Evolutionary conservation across 306 rosid genomes (phyloP), one percentile per base, ranked within the genome.

Genomic region (Betula pendula): DNA sequence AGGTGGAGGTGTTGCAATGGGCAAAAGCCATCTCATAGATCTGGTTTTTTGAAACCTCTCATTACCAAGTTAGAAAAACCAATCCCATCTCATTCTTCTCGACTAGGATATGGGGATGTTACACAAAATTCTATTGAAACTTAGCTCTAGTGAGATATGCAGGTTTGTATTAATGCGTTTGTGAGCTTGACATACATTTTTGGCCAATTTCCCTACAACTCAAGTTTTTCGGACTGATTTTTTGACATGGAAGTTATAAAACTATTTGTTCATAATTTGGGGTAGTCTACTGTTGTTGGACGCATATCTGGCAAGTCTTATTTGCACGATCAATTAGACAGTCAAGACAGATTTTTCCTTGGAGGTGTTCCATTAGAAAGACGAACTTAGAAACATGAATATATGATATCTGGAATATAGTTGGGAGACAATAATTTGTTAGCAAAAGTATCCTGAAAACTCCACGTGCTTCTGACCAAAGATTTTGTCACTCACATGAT

Each of bases 381-480:
- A n/a, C 33, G 1, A 29, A 53, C 45, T 20, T n/a, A 53, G 24
- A 53, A 10, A 12, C 17, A 53, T 53, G 45, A 29, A 29, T 42
- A 8, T 6, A 42, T 42, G 45, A 42, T 9, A 42, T 42, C 70
- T 63, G 42, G 38, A 35, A 63, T 8, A 35, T 33, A 63, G 70
- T 63, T 33, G 33, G 20, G 47, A 5, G 6, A 35, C 22, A 17
- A 8, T 31, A 8, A 31, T n/a, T 31, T 17, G 44, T 33, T 2
- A 31, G 25, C 25, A 38, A 59, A 59, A 78, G 3, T n/a, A 45
- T 22, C 44, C 69, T 63, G 45, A 47, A 71, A 42, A 66, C 29
- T 68, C 53, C 42, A 55, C 42, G 68, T n/a, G 51, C 50, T 31
- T 73, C 15, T 43, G 45, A 17, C 73, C 29, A 31, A 70, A 42